These are phyloP conservation scores for Glebionis coronaria DNA, from an alignment of 129 eudicot species.

Conservation along the genomic window DNA sequence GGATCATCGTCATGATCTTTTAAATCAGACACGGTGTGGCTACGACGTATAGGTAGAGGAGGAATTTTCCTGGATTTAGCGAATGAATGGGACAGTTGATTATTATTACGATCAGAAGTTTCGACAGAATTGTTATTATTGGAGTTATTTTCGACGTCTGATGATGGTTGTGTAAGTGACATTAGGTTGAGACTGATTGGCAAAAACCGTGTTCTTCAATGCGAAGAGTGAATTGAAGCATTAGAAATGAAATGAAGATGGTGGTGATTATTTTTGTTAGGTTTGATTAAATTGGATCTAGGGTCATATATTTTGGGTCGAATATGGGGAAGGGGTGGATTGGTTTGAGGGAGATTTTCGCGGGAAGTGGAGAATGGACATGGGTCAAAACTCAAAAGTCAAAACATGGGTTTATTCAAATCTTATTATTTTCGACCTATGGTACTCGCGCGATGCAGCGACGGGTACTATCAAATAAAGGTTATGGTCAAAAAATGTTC, in stretches of 20 bases:
- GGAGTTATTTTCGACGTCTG: no score
- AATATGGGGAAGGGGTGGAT: slow-evolving; percentile 16
- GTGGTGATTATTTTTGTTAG: background rate
- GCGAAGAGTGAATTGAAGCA: background rate
- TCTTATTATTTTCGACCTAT: no score
- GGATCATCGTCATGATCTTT: no score
- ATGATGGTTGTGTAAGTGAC: no score
- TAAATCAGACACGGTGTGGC: slow-evolving; percentile 21
- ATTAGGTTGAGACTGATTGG: no score
- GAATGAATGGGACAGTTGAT: slow-evolving; percentile 39
- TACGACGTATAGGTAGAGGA: slow-evolving; percentile 54
- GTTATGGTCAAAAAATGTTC: no score
- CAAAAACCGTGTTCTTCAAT: no score
- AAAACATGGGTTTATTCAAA: background rate
- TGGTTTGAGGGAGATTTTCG: slow-evolving; percentile 49
- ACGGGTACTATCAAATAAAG: no score
- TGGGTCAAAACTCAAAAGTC: background rate
- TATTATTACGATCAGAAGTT: slow-evolving; percentile 25
- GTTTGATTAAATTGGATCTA: slow-evolving; percentile 10
- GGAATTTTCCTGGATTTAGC: slow-evolving; percentile 59
- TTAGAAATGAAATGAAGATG: slow-evolving; percentile 5
- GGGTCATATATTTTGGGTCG: slow-evolving; percentile 12
- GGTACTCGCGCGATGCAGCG: no score
- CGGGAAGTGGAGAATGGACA: slow-evolving; percentile 28
- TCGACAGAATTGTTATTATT: background rate